Percentiles rank a stretch among this genome's conserved stretches.
These are phyloP conservation scores for Fistulifera pelliculosa DNA, from an alignment of 108 stramenopile genomes.

Conservation along the genomic window DNA sequence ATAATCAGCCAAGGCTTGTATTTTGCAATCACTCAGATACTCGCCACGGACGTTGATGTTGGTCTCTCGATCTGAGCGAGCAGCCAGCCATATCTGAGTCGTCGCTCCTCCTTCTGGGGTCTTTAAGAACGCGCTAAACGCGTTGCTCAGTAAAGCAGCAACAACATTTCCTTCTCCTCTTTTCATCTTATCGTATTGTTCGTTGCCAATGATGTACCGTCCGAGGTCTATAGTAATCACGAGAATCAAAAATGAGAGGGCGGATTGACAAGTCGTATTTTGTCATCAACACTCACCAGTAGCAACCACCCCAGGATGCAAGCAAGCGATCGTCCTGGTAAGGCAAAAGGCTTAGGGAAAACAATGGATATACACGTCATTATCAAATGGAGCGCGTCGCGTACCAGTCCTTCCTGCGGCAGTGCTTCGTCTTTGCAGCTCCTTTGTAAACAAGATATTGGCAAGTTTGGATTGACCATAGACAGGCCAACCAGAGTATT, in stretches of 20 bases:
- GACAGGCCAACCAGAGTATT: slow-evolving; percentile 60
- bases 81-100: slow-evolving; percentile 59
- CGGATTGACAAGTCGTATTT: too few species aligned
- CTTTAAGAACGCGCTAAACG: slow-evolving; percentile 26
- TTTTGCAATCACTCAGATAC: too few species aligned
- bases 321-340: slow-evolving; percentile 23
- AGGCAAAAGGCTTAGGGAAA: too few species aligned
- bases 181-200: slow-evolving; percentile 42
- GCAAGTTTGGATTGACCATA: slow-evolving; percentile 70
- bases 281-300: slow-evolving; percentile 12
- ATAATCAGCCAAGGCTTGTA: slow-evolving; percentile 14
- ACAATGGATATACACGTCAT: too few species aligned
- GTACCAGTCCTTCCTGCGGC: slow-evolving; percentile 28
- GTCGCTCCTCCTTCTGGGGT: slow-evolving; percentile 51
- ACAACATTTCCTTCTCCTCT: slow-evolving; percentile 15
- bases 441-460: slow-evolving; percentile 78
- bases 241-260: too few species aligned
- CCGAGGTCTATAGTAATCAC: slow-evolving; percentile 26
- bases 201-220: slow-evolving; percentile 51
- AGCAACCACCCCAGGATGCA: slow-evolving; percentile 67
- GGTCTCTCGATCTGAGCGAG: slow-evolving; percentile 12
- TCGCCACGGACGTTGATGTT: too few species aligned
- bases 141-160: slow-evolving; percentile 23
- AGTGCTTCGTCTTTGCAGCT: slow-evolving; percentile 54
- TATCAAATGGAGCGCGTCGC: too few species aligned